Percentiles rank a stretch among this genome's conserved stretches.
Conservation (phyloP, 768 basidiomycete genomes). For the Kwoniella pini region DNA sequence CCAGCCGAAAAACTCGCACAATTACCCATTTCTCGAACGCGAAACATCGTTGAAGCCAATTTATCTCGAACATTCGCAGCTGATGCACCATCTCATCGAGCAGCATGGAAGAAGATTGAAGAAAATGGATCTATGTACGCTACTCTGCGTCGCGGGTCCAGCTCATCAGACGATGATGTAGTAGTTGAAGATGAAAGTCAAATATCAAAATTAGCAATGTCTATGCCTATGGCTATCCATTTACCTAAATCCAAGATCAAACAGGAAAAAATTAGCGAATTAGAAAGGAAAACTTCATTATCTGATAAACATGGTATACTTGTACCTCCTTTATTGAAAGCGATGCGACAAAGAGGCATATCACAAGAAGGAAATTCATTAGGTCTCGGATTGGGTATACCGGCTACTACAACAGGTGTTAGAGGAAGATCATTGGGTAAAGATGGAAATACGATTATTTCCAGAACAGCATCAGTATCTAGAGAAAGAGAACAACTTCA, state of each 20-base stretch:
- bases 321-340: constrained; percentile 48
- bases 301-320: constrained; percentile 43
- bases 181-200: constrained; percentile 18
- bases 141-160: constrained; percentile 21
- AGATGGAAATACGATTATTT: background rate
- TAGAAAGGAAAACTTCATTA: constrained; percentile 49
- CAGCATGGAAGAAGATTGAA: constrained; percentile 42
- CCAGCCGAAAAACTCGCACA: background rate
- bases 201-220: constrained; percentile 42
- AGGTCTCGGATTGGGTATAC: constrained; percentile 19
- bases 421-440: constrained; percentile 9
- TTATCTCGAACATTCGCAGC: constrained; percentile 49
- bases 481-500: constrained; percentile 37
- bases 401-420: background rate
- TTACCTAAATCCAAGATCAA: constrained; percentile 21
- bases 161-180: constrained; percentile 16
- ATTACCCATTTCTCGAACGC: constrained; percentile 21
- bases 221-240: constrained; percentile 48
- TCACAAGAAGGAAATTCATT: constrained; percentile 21
- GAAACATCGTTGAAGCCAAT: constrained; percentile 45
- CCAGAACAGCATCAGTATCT: constrained; percentile 29
- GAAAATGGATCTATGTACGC: constrained; percentile 30
- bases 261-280: constrained; percentile 14
- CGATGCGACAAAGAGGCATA: constrained; percentile 39
- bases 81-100: constrained; percentile 50